Conservation (phyloP, 2,329 filamentous ascomycete species). For the Aspergillus quadricinctus region DNA sequence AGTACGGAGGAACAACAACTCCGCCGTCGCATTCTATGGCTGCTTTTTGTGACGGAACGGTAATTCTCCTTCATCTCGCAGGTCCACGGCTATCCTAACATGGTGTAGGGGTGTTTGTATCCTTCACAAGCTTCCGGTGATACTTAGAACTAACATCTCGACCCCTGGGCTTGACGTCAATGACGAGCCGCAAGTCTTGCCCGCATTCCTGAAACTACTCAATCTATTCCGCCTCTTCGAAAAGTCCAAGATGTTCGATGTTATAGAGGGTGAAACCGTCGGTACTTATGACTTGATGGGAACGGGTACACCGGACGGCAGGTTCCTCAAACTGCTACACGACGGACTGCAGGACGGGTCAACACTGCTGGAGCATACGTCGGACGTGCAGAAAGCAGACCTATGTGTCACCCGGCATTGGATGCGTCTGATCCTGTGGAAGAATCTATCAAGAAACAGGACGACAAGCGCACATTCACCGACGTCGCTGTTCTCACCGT, state of each 20-base stretch:
- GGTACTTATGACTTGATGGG: neutral
- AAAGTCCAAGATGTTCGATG: conserved; percentile 47
- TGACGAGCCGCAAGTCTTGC: conserved; percentile 44
- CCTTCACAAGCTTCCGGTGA: conserved; percentile 47
- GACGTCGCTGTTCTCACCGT: conserved; percentile 4
- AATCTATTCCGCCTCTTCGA: conserved; percentile 51
- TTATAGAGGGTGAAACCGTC: conserved; percentile 33
- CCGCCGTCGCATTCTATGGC: conserved; percentile 45
- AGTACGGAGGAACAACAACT: conserved; percentile 41
- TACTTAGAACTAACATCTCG: conserved; percentile 39
- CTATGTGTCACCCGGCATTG: conserved; percentile 49
- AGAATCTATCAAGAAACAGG: conserved; percentile 32
- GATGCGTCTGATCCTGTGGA: conserved; percentile 50
- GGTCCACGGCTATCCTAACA: neutral
- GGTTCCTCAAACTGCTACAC: conserved; percentile 31
- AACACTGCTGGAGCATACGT: conserved; percentile 38
- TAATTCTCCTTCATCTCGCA: neutral
- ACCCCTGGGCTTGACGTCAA: conserved; percentile 37
- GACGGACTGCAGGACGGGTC: conserved; percentile 41
- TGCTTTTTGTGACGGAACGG: conserved; percentile 47
- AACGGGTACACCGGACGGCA: conserved; percentile 30
- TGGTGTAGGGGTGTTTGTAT: conserved; percentile 44
- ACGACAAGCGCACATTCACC: conserved; percentile 18
- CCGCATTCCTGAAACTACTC: conserved; percentile 48
- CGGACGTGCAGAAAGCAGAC: conserved; percentile 48